A percentile compares a stretch with the other conserved stretches of the same genome.
Conservation (phyloP, 129 eudicot species). For the Logfia minima region DNA sequence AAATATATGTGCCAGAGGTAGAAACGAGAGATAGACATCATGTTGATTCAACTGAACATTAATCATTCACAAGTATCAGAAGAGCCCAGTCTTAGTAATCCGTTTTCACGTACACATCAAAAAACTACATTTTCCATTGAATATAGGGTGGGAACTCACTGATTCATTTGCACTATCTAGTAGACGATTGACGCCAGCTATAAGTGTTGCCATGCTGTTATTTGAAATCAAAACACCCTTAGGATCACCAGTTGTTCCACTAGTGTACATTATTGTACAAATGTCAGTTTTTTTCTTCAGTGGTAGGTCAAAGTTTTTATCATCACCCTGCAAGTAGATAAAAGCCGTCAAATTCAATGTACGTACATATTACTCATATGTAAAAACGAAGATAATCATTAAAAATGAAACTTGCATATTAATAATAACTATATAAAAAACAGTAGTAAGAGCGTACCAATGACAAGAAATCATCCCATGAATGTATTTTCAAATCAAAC, state of each 20-base stretch:
- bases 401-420: neutral
- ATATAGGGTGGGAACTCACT: constrained; percentile 40
- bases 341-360: constrained; percentile 4
- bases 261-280: constrained; percentile 98
- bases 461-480: constrained; percentile 80
- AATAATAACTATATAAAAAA: neutral
- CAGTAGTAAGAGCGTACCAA: constrained; percentile 47
- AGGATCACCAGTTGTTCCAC: constrained; percentile 99
- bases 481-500: constrained; percentile 58
- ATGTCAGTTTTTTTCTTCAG: constrained; percentile 73
- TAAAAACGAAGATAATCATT: neutral
- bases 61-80: constrained; percentile 11
- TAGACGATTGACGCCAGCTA: constrained; percentile 72
- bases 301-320: constrained; percentile 60
- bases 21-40: constrained; percentile 91
- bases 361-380: neutral
- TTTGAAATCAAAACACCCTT: constrained; percentile 92
- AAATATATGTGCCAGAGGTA: constrained; percentile 94
- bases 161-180: constrained; percentile 66
- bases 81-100: neutral
- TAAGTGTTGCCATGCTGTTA: constrained; percentile 71
- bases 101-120: neutral
- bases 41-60: constrained; percentile 46
- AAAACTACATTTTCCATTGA: neutral
- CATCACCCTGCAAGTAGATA: constrained; percentile 61